Evolutionary conservation across 1,284 basidiomycete species (phyloP).

Genomic region (Trametes polyzona): DNA sequence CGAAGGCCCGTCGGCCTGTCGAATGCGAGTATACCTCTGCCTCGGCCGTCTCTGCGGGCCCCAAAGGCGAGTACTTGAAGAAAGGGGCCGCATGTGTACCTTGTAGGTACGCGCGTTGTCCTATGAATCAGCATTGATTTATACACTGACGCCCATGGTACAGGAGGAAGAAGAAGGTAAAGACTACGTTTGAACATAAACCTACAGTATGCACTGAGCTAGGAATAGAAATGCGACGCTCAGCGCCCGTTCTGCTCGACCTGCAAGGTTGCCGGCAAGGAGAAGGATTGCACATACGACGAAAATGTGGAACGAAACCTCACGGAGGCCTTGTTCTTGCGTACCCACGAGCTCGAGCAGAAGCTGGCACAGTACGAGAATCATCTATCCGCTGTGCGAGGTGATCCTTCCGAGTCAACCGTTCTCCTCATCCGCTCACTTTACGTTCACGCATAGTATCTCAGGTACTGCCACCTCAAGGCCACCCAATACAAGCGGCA

Average conservation of each 20-base stretch:
- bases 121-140: neutral
- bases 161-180: constrained; percentile 36
- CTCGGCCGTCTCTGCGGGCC: constrained; percentile 9
- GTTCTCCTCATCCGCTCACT: neutral
- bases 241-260: constrained; percentile 33
- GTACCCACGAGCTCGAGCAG: constrained; percentile 29
- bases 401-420: neutral
- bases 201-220: neutral
- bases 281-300: constrained; percentile 33
- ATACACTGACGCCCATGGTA: neutral
- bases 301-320: constrained; percentile 29
- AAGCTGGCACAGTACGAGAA: constrained; percentile 28
- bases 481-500: constrained; percentile 4
- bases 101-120: constrained; percentile 28
- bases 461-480: neutral
- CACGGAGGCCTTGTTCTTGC: constrained; percentile 27
- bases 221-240: constrained; percentile 35
- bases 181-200: neutral
- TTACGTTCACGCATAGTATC: neutral
- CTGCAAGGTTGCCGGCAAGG: constrained; percentile 34
- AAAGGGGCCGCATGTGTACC: constrained; percentile 35
- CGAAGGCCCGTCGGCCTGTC: constrained; percentile 30
- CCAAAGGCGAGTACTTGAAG: constrained; percentile 32
- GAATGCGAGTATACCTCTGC: constrained; percentile 28
- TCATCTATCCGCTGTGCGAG: neutral